Conservation (phyloP, 371 early-diverging fungal species). For the Choanephora cucurbitarum region DNA sequence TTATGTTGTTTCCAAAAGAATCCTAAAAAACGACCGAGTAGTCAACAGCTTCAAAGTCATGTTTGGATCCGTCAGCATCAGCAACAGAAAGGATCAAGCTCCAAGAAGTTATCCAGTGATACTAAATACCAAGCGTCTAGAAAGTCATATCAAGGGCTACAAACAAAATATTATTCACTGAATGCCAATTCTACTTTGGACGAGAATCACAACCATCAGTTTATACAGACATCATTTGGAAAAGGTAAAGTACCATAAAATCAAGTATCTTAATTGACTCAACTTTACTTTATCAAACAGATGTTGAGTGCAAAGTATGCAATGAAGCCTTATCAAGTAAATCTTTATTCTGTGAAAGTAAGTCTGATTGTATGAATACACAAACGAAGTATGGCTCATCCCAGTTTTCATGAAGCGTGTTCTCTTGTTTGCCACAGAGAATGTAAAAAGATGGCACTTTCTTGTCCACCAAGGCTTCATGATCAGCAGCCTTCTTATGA, state of each 20-base stretch:
- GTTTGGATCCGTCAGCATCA: slow-evolving; percentile 66
- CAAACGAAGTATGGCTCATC: neutral
- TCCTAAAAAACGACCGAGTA: slow-evolving; percentile 70
- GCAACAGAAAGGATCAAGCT: slow-evolving; percentile 10
- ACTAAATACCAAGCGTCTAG: too few species aligned
- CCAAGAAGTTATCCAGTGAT: neutral
- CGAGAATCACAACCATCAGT: slow-evolving; percentile 38
- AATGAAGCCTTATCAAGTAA: slow-evolving; percentile 26
- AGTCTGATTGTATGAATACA: too few species aligned
- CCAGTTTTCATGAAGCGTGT: too few species aligned
- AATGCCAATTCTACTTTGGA: slow-evolving; percentile 4
- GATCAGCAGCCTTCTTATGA: slow-evolving; percentile 52
- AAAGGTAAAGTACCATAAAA: slow-evolving; percentile 26
- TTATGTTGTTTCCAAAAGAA: slow-evolving; percentile 81
- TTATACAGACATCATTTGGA: slow-evolving; percentile 40
- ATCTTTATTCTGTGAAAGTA: slow-evolving; percentile 44
- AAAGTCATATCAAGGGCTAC: neutral
- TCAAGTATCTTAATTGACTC: too few species aligned
- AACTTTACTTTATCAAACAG: slow-evolving; percentile 8
- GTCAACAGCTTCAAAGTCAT: slow-evolving; percentile 67
- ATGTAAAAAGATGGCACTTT: slow-evolving; percentile 41
- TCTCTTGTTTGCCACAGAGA: slow-evolving; percentile 44
- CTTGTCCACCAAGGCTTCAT: slow-evolving; percentile 49
- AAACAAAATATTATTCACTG: slow-evolving; percentile 12
- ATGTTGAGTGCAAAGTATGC: slow-evolving; percentile 47